Evolutionary conservation across 306 rosid genomes (phyloP), one percentile per base, ranked within the genome.

Genomic region (Canavalia ensiformis): DNA sequence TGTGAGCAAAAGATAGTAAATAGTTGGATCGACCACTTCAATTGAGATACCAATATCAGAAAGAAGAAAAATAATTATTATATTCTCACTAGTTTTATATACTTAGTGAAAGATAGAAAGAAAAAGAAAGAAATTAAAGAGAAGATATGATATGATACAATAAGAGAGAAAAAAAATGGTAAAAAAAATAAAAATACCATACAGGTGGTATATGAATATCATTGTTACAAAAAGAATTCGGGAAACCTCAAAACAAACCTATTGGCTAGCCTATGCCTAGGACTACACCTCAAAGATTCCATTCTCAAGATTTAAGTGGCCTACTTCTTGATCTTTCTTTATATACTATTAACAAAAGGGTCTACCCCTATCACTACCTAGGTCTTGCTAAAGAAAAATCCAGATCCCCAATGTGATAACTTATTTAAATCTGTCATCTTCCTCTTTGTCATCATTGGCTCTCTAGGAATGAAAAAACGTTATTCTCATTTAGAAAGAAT

Each of bases 221-320:
- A 18, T 18, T 18, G 25, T 18, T 18, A 18, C 25, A 47, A 73
- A 73, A 76, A 73, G 64, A 81, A 68, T 72, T 74, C 37, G 70
- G 87, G 66, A 85, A 84, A 60, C 81, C 67, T 79, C 81, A 83
- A 87, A 73, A 74, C 71, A 37, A 13, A 55, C 74, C 87, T 82
- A 81, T 11, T 49, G 78, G 68, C 89, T 49, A 80, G 63, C 87
- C 89, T 52, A 75, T 6, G 74, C 67, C 75, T 46, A 74, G 34
- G 81, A 68, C 78, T 79, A 75, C 69, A 79, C 77, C 87, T 71
- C 86, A 76, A 73, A 90, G 91, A 90, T 92, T 90, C 92, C 89
- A 83, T 75, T 79, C 71, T 39, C 78, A 74, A 80, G 52, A 75
- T 84, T 59, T 65, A 52, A 84, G 81, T 52, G 77, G 44, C 76